phyloP scores from a whole-genome alignment of 148 eudicot species.

The Rhododendron ovatum region DNA sequence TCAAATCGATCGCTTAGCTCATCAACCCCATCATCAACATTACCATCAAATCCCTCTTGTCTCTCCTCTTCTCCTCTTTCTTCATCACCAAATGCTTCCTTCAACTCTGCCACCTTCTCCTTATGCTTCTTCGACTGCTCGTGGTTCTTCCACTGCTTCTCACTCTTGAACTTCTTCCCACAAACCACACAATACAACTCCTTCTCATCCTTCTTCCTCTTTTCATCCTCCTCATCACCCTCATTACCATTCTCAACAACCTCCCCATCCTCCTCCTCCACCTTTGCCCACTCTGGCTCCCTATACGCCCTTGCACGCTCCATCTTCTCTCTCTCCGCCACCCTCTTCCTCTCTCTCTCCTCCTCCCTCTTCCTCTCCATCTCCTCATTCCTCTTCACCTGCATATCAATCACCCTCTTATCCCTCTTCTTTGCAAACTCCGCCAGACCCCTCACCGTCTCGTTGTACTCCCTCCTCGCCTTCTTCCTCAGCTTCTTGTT shows the following conservation, averaged over 20 bases:
- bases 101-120: conserved; percentile 84
- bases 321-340: conserved; percentile 59
- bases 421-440: conserved; percentile 99
- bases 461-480: conserved; percentile 85
- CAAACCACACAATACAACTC: conserved; percentile 90
- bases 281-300: conserved; percentile 85
- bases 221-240: conserved; percentile 32
- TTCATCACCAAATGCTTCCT: conserved; percentile 60
- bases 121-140: conserved; percentile 96
- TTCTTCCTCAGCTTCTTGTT: conserved; percentile 89
- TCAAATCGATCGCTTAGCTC: conserved; percentile 47
- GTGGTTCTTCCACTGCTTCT: conserved; percentile 96
- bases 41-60: conserved; percentile 20
- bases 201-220: conserved; percentile 24
- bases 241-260: conserved; percentile 26
- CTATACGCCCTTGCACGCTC: conserved; percentile 59
- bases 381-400: conserved; percentile 76
- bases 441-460: conserved; percentile 82
- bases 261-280: conserved; percentile 61
- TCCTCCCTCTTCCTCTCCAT: conserved; percentile 73
- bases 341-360: conserved; percentile 64
- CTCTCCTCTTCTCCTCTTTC: conserved; percentile 26
- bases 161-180: conserved; percentile 93
- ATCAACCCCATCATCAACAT: conserved; percentile 23
- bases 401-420: conserved; percentile 97